Conservation (phyloP, 306 rosid genomes). For the Rubus parviflorus region DNA sequence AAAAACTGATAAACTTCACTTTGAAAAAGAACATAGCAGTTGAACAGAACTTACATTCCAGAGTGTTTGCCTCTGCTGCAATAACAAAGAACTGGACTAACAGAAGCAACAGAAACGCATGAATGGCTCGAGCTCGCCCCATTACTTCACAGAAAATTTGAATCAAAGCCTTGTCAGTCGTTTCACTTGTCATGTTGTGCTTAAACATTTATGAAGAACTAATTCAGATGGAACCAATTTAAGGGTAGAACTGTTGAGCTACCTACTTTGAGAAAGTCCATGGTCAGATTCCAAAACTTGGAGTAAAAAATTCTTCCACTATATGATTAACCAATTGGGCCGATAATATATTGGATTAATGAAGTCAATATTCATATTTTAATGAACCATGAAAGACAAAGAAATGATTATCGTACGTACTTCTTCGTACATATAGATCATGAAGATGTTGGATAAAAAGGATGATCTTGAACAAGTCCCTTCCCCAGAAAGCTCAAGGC, state of each 20-base stretch:
- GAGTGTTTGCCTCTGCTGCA: background rate
- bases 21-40: background rate
- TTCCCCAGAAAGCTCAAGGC: background rate
- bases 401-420: background rate
- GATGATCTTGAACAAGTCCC: background rate
- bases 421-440: too few relatives aligned
- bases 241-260: background rate
- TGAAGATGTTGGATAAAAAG: background rate
- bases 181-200: constrained; percentile 2
- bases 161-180: background rate
- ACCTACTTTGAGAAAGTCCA: constrained; percentile 6
- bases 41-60: constrained; percentile 14
- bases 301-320: background rate
- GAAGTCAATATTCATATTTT: constrained; percentile 8
- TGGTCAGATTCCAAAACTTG: background rate
- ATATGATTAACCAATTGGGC: background rate
- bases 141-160: background rate
- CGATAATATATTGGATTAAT: background rate
- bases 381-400: background rate
- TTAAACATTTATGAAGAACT: background rate
- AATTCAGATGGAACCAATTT: background rate
- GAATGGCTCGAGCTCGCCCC: background rate
- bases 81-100: background rate
- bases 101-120: background rate
- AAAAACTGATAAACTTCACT: background rate